Evolutionary conservation across 2,329 filamentous ascomycete genomes (phyloP).

Genomic region (Epichloe glyceriae): DNA sequence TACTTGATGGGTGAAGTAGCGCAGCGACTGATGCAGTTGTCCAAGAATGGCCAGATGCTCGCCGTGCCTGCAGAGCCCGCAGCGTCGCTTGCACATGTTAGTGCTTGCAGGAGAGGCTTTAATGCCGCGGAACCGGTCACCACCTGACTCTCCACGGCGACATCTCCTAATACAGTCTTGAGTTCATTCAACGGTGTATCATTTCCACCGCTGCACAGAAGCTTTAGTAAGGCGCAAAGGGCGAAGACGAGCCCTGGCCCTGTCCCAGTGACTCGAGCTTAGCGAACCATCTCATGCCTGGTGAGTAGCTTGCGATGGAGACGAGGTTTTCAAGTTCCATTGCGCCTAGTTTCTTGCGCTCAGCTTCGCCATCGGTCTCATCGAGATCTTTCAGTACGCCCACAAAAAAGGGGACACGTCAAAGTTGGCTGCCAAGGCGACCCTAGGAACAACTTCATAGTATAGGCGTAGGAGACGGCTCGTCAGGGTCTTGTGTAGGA

Average conservation of each 20-base stretch:
- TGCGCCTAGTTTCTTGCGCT: conserved; percentile 41
- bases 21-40: conserved; percentile 69
- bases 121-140: conserved; percentile 39
- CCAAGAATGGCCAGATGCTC: conserved; percentile 56
- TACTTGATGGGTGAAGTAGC: conserved; percentile 71
- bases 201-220: conserved; percentile 19
- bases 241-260: conserved; percentile 31
- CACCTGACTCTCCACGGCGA: conserved; percentile 55
- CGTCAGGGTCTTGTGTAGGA: conserved; percentile 66
- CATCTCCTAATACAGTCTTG: conserved; percentile 41
- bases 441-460: conserved; percentile 67
- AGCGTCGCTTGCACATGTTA: conserved; percentile 13
- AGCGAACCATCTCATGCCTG: conserved; percentile 83
- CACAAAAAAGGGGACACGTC: conserved; percentile 72
- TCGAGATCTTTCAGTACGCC: conserved; percentile 52
- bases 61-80: conserved; percentile 18
- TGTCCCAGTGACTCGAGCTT: conserved; percentile 50
- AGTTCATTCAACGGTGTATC: conserved; percentile 29
- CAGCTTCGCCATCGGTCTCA: conserved; percentile 33
- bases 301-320: conserved; percentile 65
- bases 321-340: conserved; percentile 74
- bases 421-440: conserved; percentile 72
- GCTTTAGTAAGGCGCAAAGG: conserved; percentile 56
- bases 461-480: conserved; percentile 72
- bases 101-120: conserved; percentile 29